Base-by-base conservation (phyloP, 345 rosid genomes). In the Salix koriyanagi region DNA sequence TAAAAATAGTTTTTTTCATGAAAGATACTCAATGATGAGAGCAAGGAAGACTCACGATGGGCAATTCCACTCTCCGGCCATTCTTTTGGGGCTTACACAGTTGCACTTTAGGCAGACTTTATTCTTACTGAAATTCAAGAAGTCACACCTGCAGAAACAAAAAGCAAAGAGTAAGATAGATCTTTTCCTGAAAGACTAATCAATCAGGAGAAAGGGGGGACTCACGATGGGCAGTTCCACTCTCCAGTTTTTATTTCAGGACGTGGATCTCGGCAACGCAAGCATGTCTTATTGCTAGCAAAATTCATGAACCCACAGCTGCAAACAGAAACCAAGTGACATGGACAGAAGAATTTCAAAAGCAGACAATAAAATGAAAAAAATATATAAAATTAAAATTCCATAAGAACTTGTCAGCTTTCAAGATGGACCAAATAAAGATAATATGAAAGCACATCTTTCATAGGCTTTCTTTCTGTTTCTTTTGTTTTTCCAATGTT, bases 241-340 rank as follows among this genome's bases (percentile, higher is more conserved):
- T 93, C 98, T 84, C 99, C 99, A 74, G 88, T 91, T 64, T 84
- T 80, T 72, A 87, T 88, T 83, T 84, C 83, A 6, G 97, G 94
- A 32, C 97, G 92, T 74, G 76, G 72, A 71, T 56, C 89, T 41
- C 48, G 71, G 67, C 99, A 95, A 26, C 88, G 87, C 61, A 86
- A 79, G 83, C 99, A 95, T 60, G 73, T 85, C 79, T 72, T 91
- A 64, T 95, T 95, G 87, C 88, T 84, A 26, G 98, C 87, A 75
- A 95, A 95, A 85, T 95, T 95, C 99, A 95, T 89, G 86, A 91
- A 95, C n/a, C 77, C 84, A 83, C 99, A 95, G 83, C 97, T 95
- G 83, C 79, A 76, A 23, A 83, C 23, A 75, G 44, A 79, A 68
- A 68, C 79, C 66, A 25, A 65, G 46, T 23, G 69, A 70, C 41